phyloP scores from a whole-genome alignment of 208 protist species.

The Trypanosoma lewisi region DNA sequence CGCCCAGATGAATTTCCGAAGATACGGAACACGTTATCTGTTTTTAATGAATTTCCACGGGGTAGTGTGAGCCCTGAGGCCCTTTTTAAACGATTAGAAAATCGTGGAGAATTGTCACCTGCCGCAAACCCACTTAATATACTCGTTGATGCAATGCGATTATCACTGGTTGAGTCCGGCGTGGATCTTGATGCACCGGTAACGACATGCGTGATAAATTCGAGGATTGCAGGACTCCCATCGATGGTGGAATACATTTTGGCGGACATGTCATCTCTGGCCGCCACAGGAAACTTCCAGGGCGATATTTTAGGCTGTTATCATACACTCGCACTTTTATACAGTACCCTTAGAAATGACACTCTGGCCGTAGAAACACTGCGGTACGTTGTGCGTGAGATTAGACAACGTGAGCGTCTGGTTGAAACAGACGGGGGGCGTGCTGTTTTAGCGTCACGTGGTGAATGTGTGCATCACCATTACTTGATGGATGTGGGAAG shows the following conservation, averaged over 20 bases:
- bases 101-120: slow-evolving; percentile 33
- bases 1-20: slow-evolving; percentile 65
- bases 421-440: not conserved
- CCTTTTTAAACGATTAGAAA: slow-evolving; percentile 43
- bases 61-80: slow-evolving; percentile 49
- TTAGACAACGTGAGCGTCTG: slow-evolving; percentile 2
- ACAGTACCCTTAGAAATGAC: slow-evolving; percentile 59
- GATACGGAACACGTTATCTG: slow-evolving; percentile 44
- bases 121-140: slow-evolving; percentile 11
- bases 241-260: slow-evolving; percentile 40
- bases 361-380: slow-evolving; percentile 52
- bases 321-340: slow-evolving; percentile 70
- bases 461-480: slow-evolving; percentile 30
- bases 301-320: slow-evolving; percentile 38
- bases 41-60: slow-evolving; percentile 34
- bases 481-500: slow-evolving; percentile 66
- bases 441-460: not conserved
- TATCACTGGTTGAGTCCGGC: slow-evolving; percentile 37
- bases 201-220: slow-evolving; percentile 53
- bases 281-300: slow-evolving; percentile 10
- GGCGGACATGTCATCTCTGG: slow-evolving; percentile 7
- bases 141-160: slow-evolving; percentile 43
- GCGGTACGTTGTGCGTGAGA: slow-evolving; percentile 27
- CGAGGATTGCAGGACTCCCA: slow-evolving; percentile 42
- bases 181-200: slow-evolving; percentile 37